Evolutionary conservation across 2,329 filamentous ascomycete genomes (phyloP).

Genomic region (Aspergillus niger): DNA sequence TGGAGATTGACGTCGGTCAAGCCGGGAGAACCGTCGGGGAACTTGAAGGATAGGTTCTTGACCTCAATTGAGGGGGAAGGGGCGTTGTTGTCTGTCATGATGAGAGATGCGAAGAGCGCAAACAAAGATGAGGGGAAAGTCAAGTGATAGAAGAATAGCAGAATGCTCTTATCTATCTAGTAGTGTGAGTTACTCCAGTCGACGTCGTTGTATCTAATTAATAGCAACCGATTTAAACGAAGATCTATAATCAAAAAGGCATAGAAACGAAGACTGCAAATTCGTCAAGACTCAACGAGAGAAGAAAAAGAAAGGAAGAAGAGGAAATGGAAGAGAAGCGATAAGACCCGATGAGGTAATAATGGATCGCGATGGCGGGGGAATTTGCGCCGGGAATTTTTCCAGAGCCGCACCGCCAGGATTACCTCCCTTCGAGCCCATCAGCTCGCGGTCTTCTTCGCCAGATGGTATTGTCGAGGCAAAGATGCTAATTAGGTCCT

Average conservation of each 20-base stretch:
- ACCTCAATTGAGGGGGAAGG: slow-evolving; percentile 65
- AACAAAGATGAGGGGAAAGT: neutral
- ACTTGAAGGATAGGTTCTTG: slow-evolving; percentile 78
- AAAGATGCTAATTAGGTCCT: slow-evolving; percentile 15
- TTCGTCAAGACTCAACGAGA: neutral
- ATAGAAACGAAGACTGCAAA: no score
- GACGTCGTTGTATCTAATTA: no score
- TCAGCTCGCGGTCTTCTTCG: neutral
- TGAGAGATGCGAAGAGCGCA: neutral
- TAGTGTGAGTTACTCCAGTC: neutral
- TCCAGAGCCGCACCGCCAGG: neutral
- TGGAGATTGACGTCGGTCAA: slow-evolving; percentile 71
- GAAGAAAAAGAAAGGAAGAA: neutral
- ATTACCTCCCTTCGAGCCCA: neutral
- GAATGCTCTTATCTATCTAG: neutral
- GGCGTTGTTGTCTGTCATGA: slow-evolving; percentile 24
- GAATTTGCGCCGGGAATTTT: neutral
- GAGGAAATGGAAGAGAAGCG: neutral
- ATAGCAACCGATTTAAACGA: no score
- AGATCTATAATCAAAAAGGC: no score
- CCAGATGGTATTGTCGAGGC: slow-evolving; percentile 5
- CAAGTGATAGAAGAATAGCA: neutral
- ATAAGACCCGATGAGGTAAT: slow-evolving; percentile 1
- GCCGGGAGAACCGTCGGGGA: slow-evolving; percentile 81
- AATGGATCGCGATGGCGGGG: neutral